These are phyloP conservation scores for Aurantiochytrium sp. DNA, from an alignment of 108 stramenopile species.

Conservation along the genomic window DNA sequence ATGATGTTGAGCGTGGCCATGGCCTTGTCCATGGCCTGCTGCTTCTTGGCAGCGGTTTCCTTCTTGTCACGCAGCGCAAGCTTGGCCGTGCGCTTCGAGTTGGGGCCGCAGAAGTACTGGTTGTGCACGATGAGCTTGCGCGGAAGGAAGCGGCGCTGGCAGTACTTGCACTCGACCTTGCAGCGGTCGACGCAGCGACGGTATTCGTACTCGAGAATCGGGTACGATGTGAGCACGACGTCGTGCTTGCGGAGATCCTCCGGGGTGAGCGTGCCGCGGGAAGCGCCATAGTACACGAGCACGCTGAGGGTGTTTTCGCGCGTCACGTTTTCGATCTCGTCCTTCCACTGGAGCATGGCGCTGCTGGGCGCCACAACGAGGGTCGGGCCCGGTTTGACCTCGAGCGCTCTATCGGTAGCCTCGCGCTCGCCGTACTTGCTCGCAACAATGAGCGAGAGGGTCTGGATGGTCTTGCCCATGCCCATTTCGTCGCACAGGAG, in stretches of 20 bases:
- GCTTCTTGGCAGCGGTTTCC: not conserved
- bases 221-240: constrained; percentile 92
- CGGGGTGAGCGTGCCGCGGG: constrained; percentile 64
- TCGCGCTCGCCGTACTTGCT: constrained; percentile 50
- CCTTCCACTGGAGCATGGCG: constrained; percentile 89
- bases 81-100: constrained; percentile 39
- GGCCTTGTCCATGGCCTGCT: not conserved
- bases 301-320: constrained; percentile 67
- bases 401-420: not conserved
- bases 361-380: constrained; percentile 91
- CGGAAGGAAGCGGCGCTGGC: constrained; percentile 73
- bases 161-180: constrained; percentile 83
- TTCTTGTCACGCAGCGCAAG: constrained; percentile 25
- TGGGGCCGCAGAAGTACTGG: constrained; percentile 48
- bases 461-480: constrained; percentile 79
- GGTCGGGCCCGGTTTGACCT: constrained; percentile 45
- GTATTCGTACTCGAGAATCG: constrained; percentile 86
- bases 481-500: constrained; percentile 85
- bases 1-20: not conserved
- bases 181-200: constrained; percentile 84
- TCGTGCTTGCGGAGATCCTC: constrained; percentile 77
- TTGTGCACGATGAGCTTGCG: constrained; percentile 56
- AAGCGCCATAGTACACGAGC: constrained; percentile 82
- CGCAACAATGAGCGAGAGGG: constrained; percentile 80
- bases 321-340: constrained; percentile 89